Evolutionary conservation across 2,329 filamentous ascomycete species (phyloP).

Genomic region (Ceratocystis albifundus): DNA sequence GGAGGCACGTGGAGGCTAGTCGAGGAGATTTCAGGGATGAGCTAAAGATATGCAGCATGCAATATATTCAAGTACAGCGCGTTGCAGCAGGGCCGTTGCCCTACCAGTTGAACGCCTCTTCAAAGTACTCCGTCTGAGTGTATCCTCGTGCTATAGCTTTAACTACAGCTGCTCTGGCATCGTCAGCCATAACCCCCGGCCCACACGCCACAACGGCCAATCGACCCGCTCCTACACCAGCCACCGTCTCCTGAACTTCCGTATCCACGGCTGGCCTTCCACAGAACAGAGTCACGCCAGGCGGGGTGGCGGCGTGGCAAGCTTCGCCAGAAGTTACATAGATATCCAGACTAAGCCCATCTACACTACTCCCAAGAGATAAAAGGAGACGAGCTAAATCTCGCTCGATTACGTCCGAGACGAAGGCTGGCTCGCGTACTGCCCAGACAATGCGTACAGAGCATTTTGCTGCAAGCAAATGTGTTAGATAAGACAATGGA

Average conservation of each 20-base stretch:
- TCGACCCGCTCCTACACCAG: slow-evolving; percentile 25
- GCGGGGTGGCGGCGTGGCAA: not conserved
- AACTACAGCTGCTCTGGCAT: slow-evolving; percentile 32
- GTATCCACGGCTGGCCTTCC: slow-evolving; percentile 30
- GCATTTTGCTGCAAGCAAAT: slow-evolving; percentile 26
- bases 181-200: slow-evolving; percentile 37
- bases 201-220: slow-evolving; percentile 37
- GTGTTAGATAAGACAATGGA: slow-evolving; percentile 32
- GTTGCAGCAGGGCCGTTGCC: no score
- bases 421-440: slow-evolving; percentile 34
- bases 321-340: slow-evolving; percentile 29
- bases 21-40: slow-evolving; percentile 13
- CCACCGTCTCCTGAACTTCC: slow-evolving; percentile 29
- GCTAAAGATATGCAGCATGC: not conserved
- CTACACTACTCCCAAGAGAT: not conserved
- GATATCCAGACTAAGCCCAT: slow-evolving; percentile 28
- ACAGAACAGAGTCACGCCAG: slow-evolving; percentile 25
- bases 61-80: not conserved
- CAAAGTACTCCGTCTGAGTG: slow-evolving; percentile 33
- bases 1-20: slow-evolving; percentile 16
- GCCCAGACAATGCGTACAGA: slow-evolving; percentile 35
- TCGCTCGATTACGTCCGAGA: slow-evolving; percentile 29
- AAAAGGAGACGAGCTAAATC: slow-evolving; percentile 17
- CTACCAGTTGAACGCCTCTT: slow-evolving; percentile 37
- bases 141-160: slow-evolving; percentile 27